phyloP scores from a whole-genome alignment of 1,284 basidiomycete species.

The Sparassis latifolia region DNA sequence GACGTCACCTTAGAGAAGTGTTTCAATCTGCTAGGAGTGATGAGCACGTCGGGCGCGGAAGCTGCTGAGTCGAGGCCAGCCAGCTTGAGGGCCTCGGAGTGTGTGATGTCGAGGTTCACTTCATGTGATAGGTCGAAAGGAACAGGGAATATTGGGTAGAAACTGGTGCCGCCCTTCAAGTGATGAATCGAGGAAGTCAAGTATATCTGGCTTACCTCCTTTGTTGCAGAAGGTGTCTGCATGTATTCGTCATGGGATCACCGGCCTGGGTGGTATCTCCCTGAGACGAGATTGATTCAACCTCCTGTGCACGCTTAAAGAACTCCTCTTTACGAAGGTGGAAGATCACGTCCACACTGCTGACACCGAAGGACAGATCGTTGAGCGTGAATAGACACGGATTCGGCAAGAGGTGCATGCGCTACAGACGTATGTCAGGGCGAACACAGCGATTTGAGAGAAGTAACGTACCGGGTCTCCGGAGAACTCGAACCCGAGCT shows the following conservation, averaged over 20 bases:
- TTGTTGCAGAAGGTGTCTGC: constrained; percentile 81
- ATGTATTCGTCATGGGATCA: constrained; percentile 76
- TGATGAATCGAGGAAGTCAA: neutral
- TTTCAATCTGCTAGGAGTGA: constrained; percentile 81
- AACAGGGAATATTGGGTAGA: constrained; percentile 93
- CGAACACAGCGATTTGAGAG: neutral
- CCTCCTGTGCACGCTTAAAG: constrained; percentile 63
- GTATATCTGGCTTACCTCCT: constrained; percentile 50
- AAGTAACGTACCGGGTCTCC: constrained; percentile 40
- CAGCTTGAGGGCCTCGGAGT: constrained; percentile 49
- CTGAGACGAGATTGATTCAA: constrained; percentile 42
- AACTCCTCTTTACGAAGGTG: constrained; percentile 85
- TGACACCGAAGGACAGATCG: constrained; percentile 72
- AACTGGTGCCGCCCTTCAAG: constrained; percentile 41
- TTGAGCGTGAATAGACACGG: constrained; percentile 84
- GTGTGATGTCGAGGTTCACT: constrained; percentile 84
- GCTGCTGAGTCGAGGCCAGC: constrained; percentile 30
- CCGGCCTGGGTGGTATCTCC: constrained; percentile 36
- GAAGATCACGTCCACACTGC: constrained; percentile 83
- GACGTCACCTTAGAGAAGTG: constrained; percentile 69
- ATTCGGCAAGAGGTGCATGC: constrained; percentile 80
- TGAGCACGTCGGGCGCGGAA: constrained; percentile 73
- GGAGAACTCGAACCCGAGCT: constrained; percentile 44
- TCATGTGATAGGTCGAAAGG: constrained; percentile 69
- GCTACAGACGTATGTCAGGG: constrained; percentile 32